Conservation (phyloP, 345 rosid species). For the Sisymbrium irio region DNA sequence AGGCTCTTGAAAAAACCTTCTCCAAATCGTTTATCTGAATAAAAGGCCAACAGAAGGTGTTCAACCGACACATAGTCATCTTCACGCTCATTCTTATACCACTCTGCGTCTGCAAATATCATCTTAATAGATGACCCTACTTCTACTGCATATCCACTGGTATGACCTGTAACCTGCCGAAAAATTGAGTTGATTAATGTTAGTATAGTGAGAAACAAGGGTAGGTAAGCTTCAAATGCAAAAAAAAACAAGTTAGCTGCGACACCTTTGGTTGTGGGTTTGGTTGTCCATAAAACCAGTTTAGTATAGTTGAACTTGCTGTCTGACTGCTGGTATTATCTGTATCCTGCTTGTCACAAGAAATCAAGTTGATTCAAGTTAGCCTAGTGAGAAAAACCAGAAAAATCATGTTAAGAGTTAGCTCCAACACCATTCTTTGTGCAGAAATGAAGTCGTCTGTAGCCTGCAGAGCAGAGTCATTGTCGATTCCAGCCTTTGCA, state of each 20-base stretch:
- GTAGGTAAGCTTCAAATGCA: too few species aligned
- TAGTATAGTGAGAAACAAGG: background rate
- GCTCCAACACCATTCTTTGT: slow-evolving; percentile 49
- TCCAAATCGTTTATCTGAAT: slow-evolving; percentile 74
- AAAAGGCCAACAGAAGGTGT: slow-evolving; percentile 67
- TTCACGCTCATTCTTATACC: slow-evolving; percentile 66
- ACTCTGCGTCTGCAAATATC: slow-evolving; percentile 56
- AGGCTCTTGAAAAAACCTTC: slow-evolving; percentile 54
- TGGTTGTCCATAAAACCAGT: too few species aligned
- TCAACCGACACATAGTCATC: slow-evolving; percentile 82
- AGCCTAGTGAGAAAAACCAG: background rate
- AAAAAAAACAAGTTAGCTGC: too few species aligned
- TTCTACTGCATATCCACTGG: slow-evolving; percentile 49
- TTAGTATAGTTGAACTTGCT: too few species aligned
- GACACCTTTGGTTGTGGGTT: too few species aligned
- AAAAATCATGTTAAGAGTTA: background rate
- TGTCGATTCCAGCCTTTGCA: slow-evolving; percentile 72
- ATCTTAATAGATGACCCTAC: slow-evolving; percentile 54
- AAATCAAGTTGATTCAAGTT: too few species aligned
- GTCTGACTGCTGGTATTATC: too few species aligned
- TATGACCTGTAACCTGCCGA: slow-evolving; percentile 60
- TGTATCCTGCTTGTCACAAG: too few species aligned
- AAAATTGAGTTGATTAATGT: background rate
- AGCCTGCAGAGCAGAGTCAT: slow-evolving; percentile 65
- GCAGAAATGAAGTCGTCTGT: slow-evolving; percentile 57